Base-by-base conservation (phyloP, 2,329 filamentous ascomycete genomes). In the Parafenestella ontariensis region DNA sequence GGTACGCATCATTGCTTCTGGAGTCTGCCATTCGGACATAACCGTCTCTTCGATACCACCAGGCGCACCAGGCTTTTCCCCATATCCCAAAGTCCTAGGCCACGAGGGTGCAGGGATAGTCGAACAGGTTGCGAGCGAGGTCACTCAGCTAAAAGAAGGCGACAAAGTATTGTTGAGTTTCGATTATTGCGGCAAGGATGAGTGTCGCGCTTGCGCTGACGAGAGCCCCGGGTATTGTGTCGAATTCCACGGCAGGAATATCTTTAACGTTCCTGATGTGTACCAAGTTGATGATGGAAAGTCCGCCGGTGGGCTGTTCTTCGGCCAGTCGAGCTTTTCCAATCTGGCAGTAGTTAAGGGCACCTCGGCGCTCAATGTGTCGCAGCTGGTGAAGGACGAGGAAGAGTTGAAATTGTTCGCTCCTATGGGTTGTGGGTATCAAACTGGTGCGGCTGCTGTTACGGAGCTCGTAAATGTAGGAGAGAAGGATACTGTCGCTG, bases 21-120 rank as follows among this genome's bases (percentile, higher is more conserved):
- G 83, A 0, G 78, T 86, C 45, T 86, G 83, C 56, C 83, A 86
- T 54, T 83, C 82, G 0, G 83, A 86, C 58, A 63, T 83, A 9
- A 68, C 80, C 24, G 77, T 82, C 46, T 81, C 78, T 2, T 73
- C 77, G 8, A 48, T 73, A 15, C 74, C 69, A 9, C 65, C 79
- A 23, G 70, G 68, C 10, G 70, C 44, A 2, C 59, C 77, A 6
- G 51, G 54, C 2, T 56, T 56, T 17, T 13, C 49, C 5, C 75
- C 75, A 31, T 82, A 81, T 57, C 81, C 81, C 0, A 68, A 76
- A 23, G 76, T 85, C 1, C 69, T 84, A 15, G 83, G 83, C 2
- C 83, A 86, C 56, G 83, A 85, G 73, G 83, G 82, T 77, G 52
- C 81, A 1, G 83, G 83, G 6, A 79, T 82, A 50, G 82, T 86